Base-by-base conservation (phyloP, 2,329 filamentous ascomycete genomes). In the Microcyclospora pomicola region DNA sequence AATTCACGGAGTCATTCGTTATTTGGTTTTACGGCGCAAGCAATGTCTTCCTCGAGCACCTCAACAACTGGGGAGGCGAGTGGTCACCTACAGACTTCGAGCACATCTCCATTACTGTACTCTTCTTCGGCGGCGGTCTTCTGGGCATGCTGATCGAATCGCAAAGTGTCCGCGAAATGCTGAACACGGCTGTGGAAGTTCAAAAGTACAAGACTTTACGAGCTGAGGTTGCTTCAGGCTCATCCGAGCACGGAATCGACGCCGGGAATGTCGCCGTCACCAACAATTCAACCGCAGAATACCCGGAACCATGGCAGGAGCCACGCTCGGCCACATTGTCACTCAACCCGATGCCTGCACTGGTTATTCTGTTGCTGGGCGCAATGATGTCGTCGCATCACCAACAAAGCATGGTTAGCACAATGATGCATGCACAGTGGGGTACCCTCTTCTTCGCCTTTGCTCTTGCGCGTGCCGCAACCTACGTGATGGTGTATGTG, bases 311-410 rank as follows among this genome's bases (percentile, higher is more conserved):
- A 31, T 73, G 74, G 57, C 62, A 69, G 36, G 57, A 69, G 13
- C 85, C 84, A 0, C 69, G 67, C 38, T 73, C 75, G 7, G 87
- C 92, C 58, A 63, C 67, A 10, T 73, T 86, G 47, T 83, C 87
- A 1, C 69, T 91, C 56, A 95, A 96, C 58, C 88, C 87, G 0
- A 74, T 96, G 49, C 91, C 88, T 0, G 83, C 79, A 1, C 68
- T 96, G 3, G 74, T 94, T 35, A 88, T 96, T 48, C 67, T 95
- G 41, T 67, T 95, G 1, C 68, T 95, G 1, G 91, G 91, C 27
- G 74, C 87, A 56, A 91, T 94, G 82, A 96, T 96, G 88, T 81
- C 81, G 54, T 85, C 82, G 16, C 88, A 96, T 60, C 83, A 88
- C 42, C 87, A 94, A 58, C 59, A 68, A 19, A 82, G 77, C 42